Base-by-base conservation (phyloP, 345 rosid species). In the Camelina sativa region DNA sequence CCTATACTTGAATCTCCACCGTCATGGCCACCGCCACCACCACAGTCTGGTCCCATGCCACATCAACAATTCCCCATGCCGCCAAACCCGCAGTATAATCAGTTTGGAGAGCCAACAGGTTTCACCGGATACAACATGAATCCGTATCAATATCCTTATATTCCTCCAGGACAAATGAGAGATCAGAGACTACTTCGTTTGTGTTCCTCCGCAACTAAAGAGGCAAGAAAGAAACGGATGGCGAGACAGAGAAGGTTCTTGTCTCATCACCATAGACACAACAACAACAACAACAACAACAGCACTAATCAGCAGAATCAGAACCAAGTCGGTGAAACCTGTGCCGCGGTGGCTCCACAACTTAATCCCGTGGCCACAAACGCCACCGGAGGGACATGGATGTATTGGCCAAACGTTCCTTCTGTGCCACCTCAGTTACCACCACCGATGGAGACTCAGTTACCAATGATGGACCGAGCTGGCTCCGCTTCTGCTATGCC, bases 171-270 rank as follows among this genome's bases (percentile, higher is more conserved):
- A 2, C 84, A 81, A 10, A 76, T 86, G 48, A 83, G 81, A 53
- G 87, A 82, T 22, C 85, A 84, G 19, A 78, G 85, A 70, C 38
- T 86, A 61, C 71, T 65, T 48, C 78, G 90, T 62, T 58, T 85
- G 38, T 92, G 98, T 40, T 86, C 97, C 0, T 92, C 95, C 0
- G 96, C 96, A 1, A 91, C 98, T 0, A 92, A 92, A 74, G 98
- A 96, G 48, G 99, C 99, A 1, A 82, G 98, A 80, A 96, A 90
- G 89, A 95, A 95, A 85, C 85, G 99, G 51, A 96, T 96, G 99
- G 99, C 98, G 0, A 85, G 99, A 79, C 98, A 95, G 77, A 85
- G 93, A 58, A 83, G 97, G 77, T 76, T 92, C 78, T 13, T 84
- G 37, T 71, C 92, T 7, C 94, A 86, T 50, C 82, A 79, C 63